phyloP scores from a whole-genome alignment of 2,329 filamentous ascomycete genomes.

The Colletotrichum sp. region DNA sequence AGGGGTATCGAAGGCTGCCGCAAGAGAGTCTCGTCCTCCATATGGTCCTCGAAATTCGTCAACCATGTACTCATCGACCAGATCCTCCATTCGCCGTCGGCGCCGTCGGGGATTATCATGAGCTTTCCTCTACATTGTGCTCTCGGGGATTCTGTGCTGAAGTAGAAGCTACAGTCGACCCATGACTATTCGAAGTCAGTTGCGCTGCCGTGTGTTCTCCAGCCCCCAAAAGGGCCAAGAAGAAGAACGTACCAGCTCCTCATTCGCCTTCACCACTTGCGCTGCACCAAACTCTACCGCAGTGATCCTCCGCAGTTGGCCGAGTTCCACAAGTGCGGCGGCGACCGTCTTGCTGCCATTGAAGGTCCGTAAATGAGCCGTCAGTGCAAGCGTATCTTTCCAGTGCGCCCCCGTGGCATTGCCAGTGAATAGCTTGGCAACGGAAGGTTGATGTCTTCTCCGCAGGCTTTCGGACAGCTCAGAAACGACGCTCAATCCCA shows the following conservation, averaged over 20 bases:
- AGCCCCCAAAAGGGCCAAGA: no score
- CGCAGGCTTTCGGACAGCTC: neutral
- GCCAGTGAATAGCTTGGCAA: neutral
- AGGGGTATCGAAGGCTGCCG: constrained; percentile 22
- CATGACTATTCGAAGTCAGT: neutral
- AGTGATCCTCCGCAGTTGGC: neutral
- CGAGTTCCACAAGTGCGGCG: neutral
- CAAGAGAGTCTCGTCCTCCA: constrained; percentile 32
- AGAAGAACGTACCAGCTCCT: neutral
- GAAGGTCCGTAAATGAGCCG: constrained; percentile 17
- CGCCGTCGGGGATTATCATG: constrained; percentile 29
- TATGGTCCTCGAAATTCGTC: constrained; percentile 22
- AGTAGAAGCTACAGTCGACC: constrained; percentile 27
- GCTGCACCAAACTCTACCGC: neutral
- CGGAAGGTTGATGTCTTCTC: neutral
- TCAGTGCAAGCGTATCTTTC: constrained; percentile 18
- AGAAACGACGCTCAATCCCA: neutral
- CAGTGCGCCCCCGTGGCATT: neutral
- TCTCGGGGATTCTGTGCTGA: constrained; percentile 33
- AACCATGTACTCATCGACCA: constrained; percentile 37
- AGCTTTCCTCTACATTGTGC: constrained; percentile 34
- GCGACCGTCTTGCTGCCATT: neutral
- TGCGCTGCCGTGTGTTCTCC: neutral
- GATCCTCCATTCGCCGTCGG: constrained; percentile 33
- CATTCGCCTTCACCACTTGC: neutral